Conservation (phyloP, 1,284 basidiomycete genomes). For the Cerrena zonata region DNA sequence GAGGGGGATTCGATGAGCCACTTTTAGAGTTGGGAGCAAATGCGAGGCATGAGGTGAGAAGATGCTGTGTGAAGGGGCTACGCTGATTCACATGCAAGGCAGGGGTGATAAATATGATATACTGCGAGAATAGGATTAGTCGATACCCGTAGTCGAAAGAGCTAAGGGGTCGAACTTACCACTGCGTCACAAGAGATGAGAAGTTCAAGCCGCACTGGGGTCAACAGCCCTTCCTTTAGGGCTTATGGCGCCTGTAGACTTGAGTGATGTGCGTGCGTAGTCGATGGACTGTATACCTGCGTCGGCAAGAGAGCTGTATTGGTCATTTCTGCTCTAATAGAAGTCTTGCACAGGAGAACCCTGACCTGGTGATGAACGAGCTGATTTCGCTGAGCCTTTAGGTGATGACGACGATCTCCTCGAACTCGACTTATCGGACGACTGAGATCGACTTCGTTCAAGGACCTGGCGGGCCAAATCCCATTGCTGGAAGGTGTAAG, state of each 20-base stretch:
- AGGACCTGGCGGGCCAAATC: slow-evolving; percentile 29
- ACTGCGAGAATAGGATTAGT: no score
- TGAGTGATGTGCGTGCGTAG: slow-evolving; percentile 21
- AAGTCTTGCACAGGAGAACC: neutral
- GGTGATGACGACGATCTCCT: neutral
- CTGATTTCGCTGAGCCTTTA: neutral
- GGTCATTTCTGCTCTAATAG: slow-evolving; percentile 5
- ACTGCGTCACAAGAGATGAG: no score
- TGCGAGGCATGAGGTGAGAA: no score
- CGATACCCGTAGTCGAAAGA: no score
- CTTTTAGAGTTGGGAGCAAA: no score
- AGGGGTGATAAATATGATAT: no score
- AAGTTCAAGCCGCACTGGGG: slow-evolving; percentile 11
- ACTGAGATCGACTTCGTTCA: slow-evolving; percentile 15
- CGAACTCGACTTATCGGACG: slow-evolving; percentile 9
- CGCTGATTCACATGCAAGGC: no score
- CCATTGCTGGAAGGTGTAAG: slow-evolving; percentile 55
- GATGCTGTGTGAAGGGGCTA: no score
- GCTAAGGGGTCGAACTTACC: no score
- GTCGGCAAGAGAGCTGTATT: slow-evolving; percentile 4
- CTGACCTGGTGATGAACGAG: slow-evolving; percentile 19
- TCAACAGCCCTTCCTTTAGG: slow-evolving; percentile 16
- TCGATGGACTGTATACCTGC: slow-evolving; percentile 26
- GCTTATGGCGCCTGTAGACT: slow-evolving; percentile 12
- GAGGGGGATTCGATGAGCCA: no score